Conservation (phyloP, 331 rosid genomes). For the Saraca asoca region DNA sequence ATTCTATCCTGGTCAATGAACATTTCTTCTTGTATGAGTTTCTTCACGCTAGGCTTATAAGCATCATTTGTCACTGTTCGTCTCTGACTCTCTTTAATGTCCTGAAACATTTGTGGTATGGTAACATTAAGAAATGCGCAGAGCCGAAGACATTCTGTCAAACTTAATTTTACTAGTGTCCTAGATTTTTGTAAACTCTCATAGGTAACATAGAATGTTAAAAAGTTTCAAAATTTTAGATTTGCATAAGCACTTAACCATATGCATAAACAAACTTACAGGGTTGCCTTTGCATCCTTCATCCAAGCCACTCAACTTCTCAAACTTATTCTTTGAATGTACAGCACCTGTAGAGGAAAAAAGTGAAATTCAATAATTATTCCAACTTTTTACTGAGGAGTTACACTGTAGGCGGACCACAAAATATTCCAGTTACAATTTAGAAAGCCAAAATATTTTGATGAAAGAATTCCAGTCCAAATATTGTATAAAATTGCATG, state of each 20-base stretch:
- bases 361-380: conserved; percentile 28
- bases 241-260: conserved; percentile 24
- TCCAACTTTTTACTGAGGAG: conserved; percentile 18
- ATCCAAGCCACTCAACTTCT: conserved; percentile 55
- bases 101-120: conserved; percentile 56
- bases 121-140: conserved; percentile 25
- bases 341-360: conserved; percentile 49
- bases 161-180: neutral
- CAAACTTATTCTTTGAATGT: conserved; percentile 63
- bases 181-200: conserved; percentile 12
- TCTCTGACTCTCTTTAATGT: conserved; percentile 41
- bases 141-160: conserved; percentile 3
- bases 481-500: conserved; percentile 28
- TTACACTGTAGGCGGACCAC: conserved; percentile 28
- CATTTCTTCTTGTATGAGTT: conserved; percentile 96
- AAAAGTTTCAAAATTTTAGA: conserved; percentile 31
- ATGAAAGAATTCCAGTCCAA: conserved; percentile 26
- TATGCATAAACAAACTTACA: conserved; percentile 54
- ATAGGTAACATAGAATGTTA: too few species aligned
- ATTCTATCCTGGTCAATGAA: conserved; percentile 51
- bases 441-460: conserved; percentile 18
- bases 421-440: conserved; percentile 9
- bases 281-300: conserved; percentile 46
- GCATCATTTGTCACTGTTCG: conserved; percentile 33
- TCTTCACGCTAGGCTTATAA: conserved; percentile 87